These are phyloP conservation scores for Talaromyces funiculosus DNA, from an alignment of 2,329 filamentous ascomycete genomes.

Conservation along the genomic window DNA sequence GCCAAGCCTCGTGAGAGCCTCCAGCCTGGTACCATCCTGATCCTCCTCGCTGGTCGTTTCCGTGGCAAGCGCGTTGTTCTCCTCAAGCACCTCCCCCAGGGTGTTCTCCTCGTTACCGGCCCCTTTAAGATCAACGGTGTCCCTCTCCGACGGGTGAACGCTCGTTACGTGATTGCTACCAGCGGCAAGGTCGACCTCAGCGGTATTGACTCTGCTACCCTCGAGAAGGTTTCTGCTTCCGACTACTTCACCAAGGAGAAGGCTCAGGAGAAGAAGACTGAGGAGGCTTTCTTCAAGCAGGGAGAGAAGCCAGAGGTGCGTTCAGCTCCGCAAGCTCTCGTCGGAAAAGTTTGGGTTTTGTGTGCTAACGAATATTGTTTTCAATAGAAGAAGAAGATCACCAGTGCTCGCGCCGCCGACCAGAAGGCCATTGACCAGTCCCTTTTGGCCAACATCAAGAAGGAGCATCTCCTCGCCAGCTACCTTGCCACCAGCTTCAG, in stretches of 20 bases:
- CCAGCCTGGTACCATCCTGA: constrained; percentile 91
- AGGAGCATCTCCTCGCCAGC: constrained; percentile 86
- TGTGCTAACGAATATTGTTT: neutral
- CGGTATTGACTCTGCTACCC: constrained; percentile 65
- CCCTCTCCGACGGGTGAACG: constrained; percentile 71
- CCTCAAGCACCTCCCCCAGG: constrained; percentile 95
- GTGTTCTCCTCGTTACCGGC: constrained; percentile 96
- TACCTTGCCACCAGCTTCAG: constrained; percentile 97
- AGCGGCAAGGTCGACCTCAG: constrained; percentile 55
- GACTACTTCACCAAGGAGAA: constrained; percentile 98
- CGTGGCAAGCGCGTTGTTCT: constrained; percentile 99
- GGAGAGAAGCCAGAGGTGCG: constrained; percentile 94
- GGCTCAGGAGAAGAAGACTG: constrained; percentile 83
- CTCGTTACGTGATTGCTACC: constrained; percentile 48
- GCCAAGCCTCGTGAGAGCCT: constrained; percentile 84
- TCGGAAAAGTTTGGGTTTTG: neutral
- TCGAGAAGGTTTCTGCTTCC: constrained; percentile 79
- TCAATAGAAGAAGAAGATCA: constrained; percentile 89
- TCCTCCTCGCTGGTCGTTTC: constrained; percentile 98
- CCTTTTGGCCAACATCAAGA: constrained; percentile 93
- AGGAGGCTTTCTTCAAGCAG: constrained; percentile 99
- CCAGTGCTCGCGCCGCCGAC: constrained; percentile 86
- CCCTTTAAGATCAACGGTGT: constrained; percentile 99
- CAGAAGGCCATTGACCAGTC: constrained; percentile 99
- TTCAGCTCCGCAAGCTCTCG: constrained; percentile 7